phyloP scores from a whole-genome alignment of 208 protist species.

The Naegleria gruberi region DNA sequence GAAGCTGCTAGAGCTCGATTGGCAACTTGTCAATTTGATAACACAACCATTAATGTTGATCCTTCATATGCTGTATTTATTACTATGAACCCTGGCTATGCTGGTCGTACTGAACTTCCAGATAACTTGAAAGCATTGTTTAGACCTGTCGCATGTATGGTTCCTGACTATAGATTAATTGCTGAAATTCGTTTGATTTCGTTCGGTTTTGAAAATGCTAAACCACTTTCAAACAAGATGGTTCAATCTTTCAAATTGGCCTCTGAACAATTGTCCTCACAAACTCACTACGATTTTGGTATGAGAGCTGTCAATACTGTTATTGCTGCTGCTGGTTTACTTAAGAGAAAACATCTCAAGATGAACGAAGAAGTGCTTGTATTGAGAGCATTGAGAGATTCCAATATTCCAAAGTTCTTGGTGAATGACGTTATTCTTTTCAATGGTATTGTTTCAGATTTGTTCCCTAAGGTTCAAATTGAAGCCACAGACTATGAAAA shows the following conservation, averaged over 20 bases:
- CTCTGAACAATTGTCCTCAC: slow-evolving; percentile 93
- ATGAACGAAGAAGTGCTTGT: slow-evolving; percentile 85
- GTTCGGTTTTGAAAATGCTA: slow-evolving; percentile 92
- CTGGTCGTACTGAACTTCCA: slow-evolving; percentile 93
- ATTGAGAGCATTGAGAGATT: slow-evolving; percentile 87
- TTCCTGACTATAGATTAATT: slow-evolving; percentile 98
- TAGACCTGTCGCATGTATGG: slow-evolving; percentile 95
- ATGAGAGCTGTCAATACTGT: slow-evolving; percentile 99
- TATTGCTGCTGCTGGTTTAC: slow-evolving; percentile 89
- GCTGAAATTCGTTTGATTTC: slow-evolving; percentile 94
- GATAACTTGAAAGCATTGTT: slow-evolving; percentile 96
- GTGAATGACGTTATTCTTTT: slow-evolving; percentile 82
- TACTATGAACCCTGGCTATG: slow-evolving; percentile 98
- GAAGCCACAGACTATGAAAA: slow-evolving; percentile 81
- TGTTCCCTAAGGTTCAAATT: slow-evolving; percentile 89
- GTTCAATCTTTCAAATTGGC: slow-evolving; percentile 94
- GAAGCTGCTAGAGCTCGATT: slow-evolving; percentile 79
- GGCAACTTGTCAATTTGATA: slow-evolving; percentile 79
- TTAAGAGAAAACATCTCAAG: slow-evolving; percentile 74
- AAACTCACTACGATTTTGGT: slow-evolving; percentile 98
- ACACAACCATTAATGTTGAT: slow-evolving; percentile 80
- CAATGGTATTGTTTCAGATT: slow-evolving; percentile 92
- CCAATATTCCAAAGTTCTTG: slow-evolving; percentile 96
- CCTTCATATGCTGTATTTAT: slow-evolving; percentile 90
- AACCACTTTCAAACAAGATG: slow-evolving; percentile 88